Percentiles rank a stretch among this genome's conserved stretches.
Evolutionary conservation across 2,329 filamentous ascomycete genomes (phyloP).

Genomic region (Zasmidium citrigriseum): DNA sequence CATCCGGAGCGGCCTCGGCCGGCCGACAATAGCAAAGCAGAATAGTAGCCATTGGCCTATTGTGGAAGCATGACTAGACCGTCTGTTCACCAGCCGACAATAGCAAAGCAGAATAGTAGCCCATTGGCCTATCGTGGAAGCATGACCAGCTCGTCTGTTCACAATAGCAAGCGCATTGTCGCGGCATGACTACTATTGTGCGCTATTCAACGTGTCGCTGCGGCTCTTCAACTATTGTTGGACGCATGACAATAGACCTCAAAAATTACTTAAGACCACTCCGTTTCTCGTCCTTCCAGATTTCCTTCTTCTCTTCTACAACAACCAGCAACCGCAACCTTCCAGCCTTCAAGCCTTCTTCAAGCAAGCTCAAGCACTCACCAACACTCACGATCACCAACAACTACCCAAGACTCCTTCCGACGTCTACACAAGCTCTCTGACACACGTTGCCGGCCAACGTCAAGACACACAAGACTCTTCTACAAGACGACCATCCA

Average conservation of each 20-base stretch:
- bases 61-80: not conserved
- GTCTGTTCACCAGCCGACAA: too few relatives aligned
- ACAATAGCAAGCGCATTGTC: not conserved
- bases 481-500: too few relatives aligned
- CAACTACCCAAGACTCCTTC: too few relatives aligned
- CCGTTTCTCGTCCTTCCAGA: not conserved
- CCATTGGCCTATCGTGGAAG: not conserved
- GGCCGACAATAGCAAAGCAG: too few relatives aligned
- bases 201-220: not conserved
- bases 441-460: too few relatives aligned
- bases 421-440: too few relatives aligned
- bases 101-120: not conserved
- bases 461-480: too few relatives aligned
- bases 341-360: not conserved
- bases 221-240: not conserved
- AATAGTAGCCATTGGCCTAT: too few relatives aligned
- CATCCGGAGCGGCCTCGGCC: too few relatives aligned
- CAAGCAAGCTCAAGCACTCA: not conserved
- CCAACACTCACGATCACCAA: too few relatives aligned
- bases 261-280: not conserved
- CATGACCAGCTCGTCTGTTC: not conserved
- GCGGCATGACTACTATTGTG: not conserved
- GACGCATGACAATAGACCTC: slow-evolving; percentile 6
- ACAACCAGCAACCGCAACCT: not conserved
- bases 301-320: not conserved